These are phyloP conservation scores for Nemania sp. DNA, from an alignment of 2,329 filamentous ascomycete species.

Conservation along the genomic window DNA sequence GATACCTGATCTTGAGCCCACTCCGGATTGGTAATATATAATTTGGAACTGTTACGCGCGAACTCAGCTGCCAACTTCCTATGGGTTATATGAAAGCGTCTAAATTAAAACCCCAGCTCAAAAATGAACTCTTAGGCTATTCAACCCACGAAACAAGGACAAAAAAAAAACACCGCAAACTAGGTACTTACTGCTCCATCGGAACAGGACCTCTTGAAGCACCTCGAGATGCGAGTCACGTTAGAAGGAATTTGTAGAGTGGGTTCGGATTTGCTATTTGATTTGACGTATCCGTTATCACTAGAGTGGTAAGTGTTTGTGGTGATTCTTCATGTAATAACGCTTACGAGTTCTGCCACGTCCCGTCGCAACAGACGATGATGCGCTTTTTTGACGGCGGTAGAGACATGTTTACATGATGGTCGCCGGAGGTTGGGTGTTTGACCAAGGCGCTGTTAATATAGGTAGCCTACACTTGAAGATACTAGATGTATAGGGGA, in stretches of 20 bases:
- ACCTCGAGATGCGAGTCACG: constrained; percentile 70
- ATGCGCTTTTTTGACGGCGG: constrained; percentile 58
- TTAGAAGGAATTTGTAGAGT: constrained; percentile 67
- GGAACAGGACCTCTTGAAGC: constrained; percentile 63
- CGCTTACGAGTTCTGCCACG: constrained; percentile 63
- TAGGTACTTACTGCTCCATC: constrained; percentile 56
- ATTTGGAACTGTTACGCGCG: constrained; percentile 59
- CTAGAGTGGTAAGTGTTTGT: constrained; percentile 42
- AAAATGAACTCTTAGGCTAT: not conserved
- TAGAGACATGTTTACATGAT: constrained; percentile 18
- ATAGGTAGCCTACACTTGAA: constrained; percentile 1
- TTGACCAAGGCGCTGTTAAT: constrained; percentile 2
- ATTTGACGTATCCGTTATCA: constrained; percentile 61
- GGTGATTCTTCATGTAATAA: not conserved
- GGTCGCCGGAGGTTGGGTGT: not conserved
- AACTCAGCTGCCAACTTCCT: not conserved
- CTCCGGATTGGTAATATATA: constrained; percentile 71
- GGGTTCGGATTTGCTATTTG: constrained; percentile 54
- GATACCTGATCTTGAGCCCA: constrained; percentile 65
- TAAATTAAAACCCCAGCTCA: not conserved
- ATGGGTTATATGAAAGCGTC: not conserved
- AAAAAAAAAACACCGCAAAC: too few relatives aligned
- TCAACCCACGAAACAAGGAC: not conserved
- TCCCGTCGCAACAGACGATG: constrained; percentile 65
- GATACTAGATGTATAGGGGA: not conserved